Evolutionary conservation across 176 grass and related monocot genomes (phyloP).

Genomic region (Hyparrhenia diplandra): DNA sequence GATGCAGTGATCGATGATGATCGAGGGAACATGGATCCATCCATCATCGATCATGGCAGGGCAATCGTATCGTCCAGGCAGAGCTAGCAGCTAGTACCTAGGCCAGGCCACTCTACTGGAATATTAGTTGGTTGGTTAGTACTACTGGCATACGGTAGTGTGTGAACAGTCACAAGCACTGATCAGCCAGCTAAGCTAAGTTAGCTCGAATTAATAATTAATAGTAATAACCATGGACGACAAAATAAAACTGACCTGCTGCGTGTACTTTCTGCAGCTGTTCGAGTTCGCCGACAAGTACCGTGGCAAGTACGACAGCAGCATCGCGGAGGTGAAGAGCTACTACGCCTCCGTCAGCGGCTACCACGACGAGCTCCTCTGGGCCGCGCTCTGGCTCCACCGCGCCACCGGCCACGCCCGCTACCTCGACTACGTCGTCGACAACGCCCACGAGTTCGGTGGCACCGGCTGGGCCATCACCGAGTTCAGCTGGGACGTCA

Average conservation of each 20-base stretch:
- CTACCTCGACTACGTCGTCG: slow-evolving; percentile 62
- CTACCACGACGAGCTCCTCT: slow-evolving; percentile 80
- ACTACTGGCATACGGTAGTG: not conserved
- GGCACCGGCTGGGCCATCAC: slow-evolving; percentile 76
- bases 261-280: slow-evolving; percentile 4
- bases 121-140: slow-evolving; percentile 37
- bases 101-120: not conserved
- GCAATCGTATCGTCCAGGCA: not conserved
- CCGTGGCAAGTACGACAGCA: slow-evolving; percentile 62
- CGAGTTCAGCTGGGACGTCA: slow-evolving; percentile 90
- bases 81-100: not conserved
- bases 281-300: slow-evolving; percentile 74
- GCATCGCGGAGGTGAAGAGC: slow-evolving; percentile 81
- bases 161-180: not conserved
- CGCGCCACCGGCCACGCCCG: slow-evolving; percentile 41
- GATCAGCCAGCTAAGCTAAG: not conserved
- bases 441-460: slow-evolving; percentile 55
- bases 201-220: not conserved
- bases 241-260: not conserved
- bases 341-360: slow-evolving; percentile 85
- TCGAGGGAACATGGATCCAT: not conserved
- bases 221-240: not conserved
- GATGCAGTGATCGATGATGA: slow-evolving; percentile 11
- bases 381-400: slow-evolving; percentile 83
- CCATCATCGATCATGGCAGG: not conserved